Percentiles rank a stretch among this genome's conserved stretches.
Evolutionary conservation across 2,329 filamentous ascomycete species (phyloP).

Genomic region (Chlorencoelia australis): DNA sequence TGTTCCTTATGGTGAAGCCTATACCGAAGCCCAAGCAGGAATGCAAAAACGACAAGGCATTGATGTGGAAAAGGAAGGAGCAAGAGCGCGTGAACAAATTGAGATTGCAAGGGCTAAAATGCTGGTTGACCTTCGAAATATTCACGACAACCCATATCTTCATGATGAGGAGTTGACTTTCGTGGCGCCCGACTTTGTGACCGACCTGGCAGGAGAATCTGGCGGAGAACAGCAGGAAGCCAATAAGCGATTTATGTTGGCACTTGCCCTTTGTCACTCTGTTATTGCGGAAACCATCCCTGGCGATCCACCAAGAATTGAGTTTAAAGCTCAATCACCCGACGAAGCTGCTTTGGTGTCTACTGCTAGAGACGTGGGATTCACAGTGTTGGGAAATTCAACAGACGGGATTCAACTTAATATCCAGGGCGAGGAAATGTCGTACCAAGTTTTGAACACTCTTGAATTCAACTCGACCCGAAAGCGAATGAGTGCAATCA

Average conservation of each 20-base stretch:
- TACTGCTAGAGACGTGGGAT: slow-evolving; percentile 90
- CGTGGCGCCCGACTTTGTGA: slow-evolving; percentile 78
- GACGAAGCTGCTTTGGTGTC: slow-evolving; percentile 92
- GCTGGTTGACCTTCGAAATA: slow-evolving; percentile 58
- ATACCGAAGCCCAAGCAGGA: slow-evolving; percentile 91
- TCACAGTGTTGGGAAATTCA: slow-evolving; percentile 76
- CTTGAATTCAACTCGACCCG: slow-evolving; percentile 95
- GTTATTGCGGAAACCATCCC: slow-evolving; percentile 86
- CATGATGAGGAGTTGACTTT: slow-evolving; percentile 87
- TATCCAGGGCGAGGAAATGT: slow-evolving; percentile 72
- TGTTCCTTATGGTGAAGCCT: slow-evolving; percentile 92
- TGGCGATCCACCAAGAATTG: slow-evolving; percentile 81
- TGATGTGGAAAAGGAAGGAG: slow-evolving; percentile 72
- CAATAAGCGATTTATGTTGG: slow-evolving; percentile 87
- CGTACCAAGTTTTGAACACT: slow-evolving; percentile 83
- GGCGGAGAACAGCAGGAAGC: slow-evolving; percentile 67
- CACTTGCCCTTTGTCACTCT: slow-evolving; percentile 89
- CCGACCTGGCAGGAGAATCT: slow-evolving; percentile 69
- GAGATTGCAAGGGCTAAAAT: slow-evolving; percentile 65
- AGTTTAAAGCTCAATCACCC: slow-evolving; percentile 95
- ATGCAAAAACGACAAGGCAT: slow-evolving; percentile 90
- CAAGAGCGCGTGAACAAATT: slow-evolving; percentile 65
- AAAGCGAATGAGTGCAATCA: slow-evolving; percentile 96
- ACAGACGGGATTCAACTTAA: slow-evolving; percentile 78
- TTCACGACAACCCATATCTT: slow-evolving; percentile 85